phyloP scores from a whole-genome alignment of 352 stramenopile genomes.

The Phytophthora boehmeriae region DNA sequence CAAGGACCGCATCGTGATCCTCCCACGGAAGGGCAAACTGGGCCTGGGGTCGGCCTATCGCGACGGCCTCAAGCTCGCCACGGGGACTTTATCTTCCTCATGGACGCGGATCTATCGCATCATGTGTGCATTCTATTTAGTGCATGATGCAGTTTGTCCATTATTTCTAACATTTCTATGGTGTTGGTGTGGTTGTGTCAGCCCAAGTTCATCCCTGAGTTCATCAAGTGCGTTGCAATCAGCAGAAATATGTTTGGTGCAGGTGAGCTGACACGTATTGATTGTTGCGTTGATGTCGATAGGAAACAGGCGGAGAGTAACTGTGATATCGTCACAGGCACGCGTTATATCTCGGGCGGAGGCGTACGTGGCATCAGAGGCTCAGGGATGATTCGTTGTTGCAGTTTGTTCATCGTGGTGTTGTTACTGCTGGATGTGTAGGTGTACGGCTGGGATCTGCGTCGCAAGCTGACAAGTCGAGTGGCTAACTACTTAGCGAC shows the following conservation, averaged over 20 bases:
- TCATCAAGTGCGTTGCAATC: constrained; percentile 67
- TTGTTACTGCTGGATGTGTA: constrained; percentile 25
- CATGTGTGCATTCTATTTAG: constrained; percentile 68
- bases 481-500: constrained; percentile 98
- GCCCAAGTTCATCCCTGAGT: constrained; percentile 97
- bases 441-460: constrained; percentile 97
- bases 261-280: neutral
- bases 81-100: constrained; percentile 96
- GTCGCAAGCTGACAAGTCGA: constrained; percentile 95
- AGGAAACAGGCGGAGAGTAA: constrained; percentile 78
- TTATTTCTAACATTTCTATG: neutral
- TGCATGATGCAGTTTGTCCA: neutral
- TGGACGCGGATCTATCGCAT: constrained; percentile 99
- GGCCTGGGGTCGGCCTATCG: constrained; percentile 97
- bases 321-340: constrained; percentile 97
- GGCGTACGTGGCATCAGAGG: constrained; percentile 75
- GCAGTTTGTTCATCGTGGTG: neutral
- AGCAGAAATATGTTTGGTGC: neutral
- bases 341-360: constrained; percentile 92
- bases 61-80: constrained; percentile 93
- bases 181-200: constrained; percentile 22
- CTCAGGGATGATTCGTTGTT: neutral
- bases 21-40: constrained; percentile 95
- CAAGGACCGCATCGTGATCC: constrained; percentile 92
- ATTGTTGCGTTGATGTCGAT: constrained; percentile 15